These are phyloP conservation scores for Beauveria bassiana DNA, from an alignment of 2,329 filamentous ascomycete species.

Conservation along the genomic window DNA sequence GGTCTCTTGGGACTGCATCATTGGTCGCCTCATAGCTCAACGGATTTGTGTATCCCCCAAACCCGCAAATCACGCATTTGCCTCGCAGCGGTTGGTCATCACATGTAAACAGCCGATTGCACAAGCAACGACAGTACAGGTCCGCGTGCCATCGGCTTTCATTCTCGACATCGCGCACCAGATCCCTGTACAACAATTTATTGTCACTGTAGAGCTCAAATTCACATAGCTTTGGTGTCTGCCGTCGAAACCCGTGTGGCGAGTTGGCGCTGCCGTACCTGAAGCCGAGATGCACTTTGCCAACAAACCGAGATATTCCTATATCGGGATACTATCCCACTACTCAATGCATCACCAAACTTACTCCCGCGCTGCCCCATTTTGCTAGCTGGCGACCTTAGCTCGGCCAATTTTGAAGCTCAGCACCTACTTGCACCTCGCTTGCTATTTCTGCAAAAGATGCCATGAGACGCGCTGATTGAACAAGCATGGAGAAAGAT, in stretches of 20 bases:
- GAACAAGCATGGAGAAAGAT: conserved; percentile 28
- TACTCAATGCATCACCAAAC: neutral
- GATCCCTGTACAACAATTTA: neutral
- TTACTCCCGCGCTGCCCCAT: neutral
- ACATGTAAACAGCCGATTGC: neutral
- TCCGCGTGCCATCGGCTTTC: neutral
- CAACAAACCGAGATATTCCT: conserved; percentile 11
- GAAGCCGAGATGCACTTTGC: neutral
- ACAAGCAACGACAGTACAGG: neutral
- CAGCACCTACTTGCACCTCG: neutral
- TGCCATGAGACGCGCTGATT: conserved; percentile 4
- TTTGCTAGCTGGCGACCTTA: neutral
- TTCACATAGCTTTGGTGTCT: neutral
- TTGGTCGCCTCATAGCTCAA: too few species aligned
- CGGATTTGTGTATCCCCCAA: too few species aligned
- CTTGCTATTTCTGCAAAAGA: neutral
- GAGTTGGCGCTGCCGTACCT: neutral
- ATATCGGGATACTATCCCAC: conserved; percentile 8
- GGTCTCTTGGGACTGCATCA: too few species aligned
- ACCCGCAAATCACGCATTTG: neutral
- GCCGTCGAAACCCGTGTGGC: neutral
- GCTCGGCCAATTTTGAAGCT: neutral
- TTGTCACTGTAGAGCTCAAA: neutral
- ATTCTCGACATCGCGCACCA: neutral
- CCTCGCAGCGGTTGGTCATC: neutral